phyloP scores from a whole-genome alignment of 495 filamentous ascomycete species.

The Aspergillus sclerotiicarbonarius region DNA sequence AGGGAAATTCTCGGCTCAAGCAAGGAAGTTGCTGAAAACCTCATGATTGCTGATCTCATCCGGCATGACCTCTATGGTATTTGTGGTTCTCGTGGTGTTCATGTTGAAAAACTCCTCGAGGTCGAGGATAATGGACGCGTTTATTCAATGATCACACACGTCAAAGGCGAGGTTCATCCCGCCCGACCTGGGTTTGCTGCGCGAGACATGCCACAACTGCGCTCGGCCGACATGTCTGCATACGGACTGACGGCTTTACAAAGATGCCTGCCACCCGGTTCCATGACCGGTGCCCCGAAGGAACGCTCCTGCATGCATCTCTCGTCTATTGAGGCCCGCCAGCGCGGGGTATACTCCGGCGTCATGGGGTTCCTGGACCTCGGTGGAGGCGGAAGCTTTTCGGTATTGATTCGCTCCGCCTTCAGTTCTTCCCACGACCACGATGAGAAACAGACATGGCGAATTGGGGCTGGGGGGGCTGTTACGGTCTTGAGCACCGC shows the following conservation, averaged over 20 bases:
- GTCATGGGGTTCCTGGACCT: constrained; percentile 88
- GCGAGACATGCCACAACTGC: constrained; percentile 32
- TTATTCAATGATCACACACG: constrained; percentile 85
- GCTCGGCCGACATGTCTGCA: constrained; percentile 39
- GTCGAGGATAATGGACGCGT: constrained; percentile 90
- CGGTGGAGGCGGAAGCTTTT: constrained; percentile 81
- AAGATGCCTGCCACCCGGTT: constrained; percentile 77
- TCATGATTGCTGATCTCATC: constrained; percentile 97
- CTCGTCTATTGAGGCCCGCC: constrained; percentile 58
- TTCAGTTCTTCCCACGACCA: constrained; percentile 64
- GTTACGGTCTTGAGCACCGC: constrained; percentile 76
- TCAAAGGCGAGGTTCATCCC: constrained; percentile 63
- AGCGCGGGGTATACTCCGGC: constrained; percentile 81
- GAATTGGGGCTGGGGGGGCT: constrained; percentile 83
- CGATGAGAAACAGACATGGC: constrained; percentile 59
- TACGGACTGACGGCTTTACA: constrained; percentile 75
- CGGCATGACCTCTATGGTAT: constrained; percentile 86
- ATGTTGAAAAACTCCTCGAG: constrained; percentile 67
- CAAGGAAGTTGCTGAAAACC: constrained; percentile 92
- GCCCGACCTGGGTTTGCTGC: constrained; percentile 36
- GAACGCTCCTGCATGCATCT: constrained; percentile 84
- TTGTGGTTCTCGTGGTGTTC: constrained; percentile 63
- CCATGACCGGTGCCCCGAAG: constrained; percentile 96
- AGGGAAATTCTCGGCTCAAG: constrained; percentile 65
- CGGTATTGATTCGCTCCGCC: constrained; percentile 78